A percentile compares a stretch with the other conserved stretches of the same genome.
Conservation (phyloP, 352 stramenopile species). For the Thraustochytrium sp. region DNA sequence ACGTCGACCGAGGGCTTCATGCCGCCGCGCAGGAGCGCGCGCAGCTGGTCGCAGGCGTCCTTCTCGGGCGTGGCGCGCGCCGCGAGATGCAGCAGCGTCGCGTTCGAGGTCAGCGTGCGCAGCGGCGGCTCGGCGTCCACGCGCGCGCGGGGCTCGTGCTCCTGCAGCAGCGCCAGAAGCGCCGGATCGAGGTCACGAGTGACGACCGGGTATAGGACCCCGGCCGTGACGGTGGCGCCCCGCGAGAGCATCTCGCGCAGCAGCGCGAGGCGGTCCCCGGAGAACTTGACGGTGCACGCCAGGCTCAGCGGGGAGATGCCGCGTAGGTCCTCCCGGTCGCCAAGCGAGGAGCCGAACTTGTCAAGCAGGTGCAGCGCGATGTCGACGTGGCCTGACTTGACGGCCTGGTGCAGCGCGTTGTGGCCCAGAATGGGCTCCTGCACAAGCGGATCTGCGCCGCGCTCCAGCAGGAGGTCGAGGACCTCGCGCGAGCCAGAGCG, state of each 20-base stretch:
- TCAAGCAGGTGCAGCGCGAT: background rate
- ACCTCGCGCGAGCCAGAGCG: background rate
- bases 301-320: conserved; percentile 11
- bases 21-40: background rate
- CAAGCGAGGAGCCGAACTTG: background rate
- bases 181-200: background rate
- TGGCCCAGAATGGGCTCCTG: conserved; percentile 34
- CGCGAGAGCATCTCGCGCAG: background rate
- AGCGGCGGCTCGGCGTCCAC: background rate
- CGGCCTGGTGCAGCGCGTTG: conserved; percentile 22
- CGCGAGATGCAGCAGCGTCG: conserved; percentile 7
- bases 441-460: background rate
- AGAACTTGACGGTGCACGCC: conserved; percentile 1
- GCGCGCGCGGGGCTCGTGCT: background rate
- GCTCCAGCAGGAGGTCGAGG: background rate
- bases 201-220: background rate
- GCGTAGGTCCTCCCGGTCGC: background rate
- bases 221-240: background rate
- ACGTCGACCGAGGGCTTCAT: conserved; percentile 8
- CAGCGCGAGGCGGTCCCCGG: background rate
- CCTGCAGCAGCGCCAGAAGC: background rate
- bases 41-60: background rate
- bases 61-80: background rate
- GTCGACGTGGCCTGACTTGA: background rate
- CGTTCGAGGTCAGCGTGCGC: background rate